Percentiles rank a stretch among this genome's conserved stretches.
Evolutionary conservation across 257 asterid genomes (phyloP).

Genomic region (Ajuga chamaepitys): DNA sequence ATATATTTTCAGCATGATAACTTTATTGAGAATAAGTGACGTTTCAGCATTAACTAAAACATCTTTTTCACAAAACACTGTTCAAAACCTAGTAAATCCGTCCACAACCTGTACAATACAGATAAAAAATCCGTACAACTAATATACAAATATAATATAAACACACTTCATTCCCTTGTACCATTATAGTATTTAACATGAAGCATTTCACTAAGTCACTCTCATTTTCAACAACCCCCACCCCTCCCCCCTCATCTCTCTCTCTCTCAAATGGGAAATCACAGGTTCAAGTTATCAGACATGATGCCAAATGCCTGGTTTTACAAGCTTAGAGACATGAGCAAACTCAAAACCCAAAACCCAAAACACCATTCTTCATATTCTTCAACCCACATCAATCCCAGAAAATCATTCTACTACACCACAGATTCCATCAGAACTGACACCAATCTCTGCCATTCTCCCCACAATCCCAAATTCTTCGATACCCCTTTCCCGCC

Average conservation of each 20-base stretch:
- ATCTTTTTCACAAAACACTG: too few relatives aligned
- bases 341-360: constrained; percentile 39
- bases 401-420: constrained; percentile 46
- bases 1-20: too few relatives aligned
- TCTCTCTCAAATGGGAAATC: constrained; percentile 50
- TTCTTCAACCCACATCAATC: constrained; percentile 17
- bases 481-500: constrained; percentile 25
- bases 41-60: too few relatives aligned
- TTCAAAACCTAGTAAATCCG: too few relatives aligned
- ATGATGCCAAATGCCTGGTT: constrained; percentile 98
- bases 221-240: background rate
- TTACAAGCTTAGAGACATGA: constrained; percentile 89
- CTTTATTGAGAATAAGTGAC: too few relatives aligned
- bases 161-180: constrained; percentile 8
- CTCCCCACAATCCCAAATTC: constrained; percentile 25
- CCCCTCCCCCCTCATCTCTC: background rate
- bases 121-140: too few relatives aligned
- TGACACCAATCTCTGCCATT: constrained; percentile 11
- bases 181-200: constrained; percentile 13
- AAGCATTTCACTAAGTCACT: background rate
- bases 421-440: constrained; percentile 24
- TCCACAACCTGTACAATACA: too few relatives aligned
- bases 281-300: constrained; percentile 68
- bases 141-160: too few relatives aligned
- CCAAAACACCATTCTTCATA: constrained; percentile 23